Conservation (phyloP, 306 rosid species). For the Hylodesmum podocarpum region DNA sequence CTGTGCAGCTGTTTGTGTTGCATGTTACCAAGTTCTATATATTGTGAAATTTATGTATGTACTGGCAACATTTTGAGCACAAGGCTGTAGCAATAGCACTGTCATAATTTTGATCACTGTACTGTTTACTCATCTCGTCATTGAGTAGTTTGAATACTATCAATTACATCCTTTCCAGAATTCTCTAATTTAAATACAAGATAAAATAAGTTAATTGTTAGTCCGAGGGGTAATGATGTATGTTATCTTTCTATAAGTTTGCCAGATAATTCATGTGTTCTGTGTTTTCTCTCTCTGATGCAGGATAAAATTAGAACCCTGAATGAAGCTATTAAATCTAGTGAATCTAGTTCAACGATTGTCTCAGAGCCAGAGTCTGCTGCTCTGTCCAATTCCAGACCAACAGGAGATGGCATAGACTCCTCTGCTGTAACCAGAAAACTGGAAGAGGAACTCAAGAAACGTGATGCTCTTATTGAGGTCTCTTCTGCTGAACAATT, state of each 20-base stretch:
- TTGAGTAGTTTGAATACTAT: slow-evolving; percentile 17
- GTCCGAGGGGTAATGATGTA: slow-evolving; percentile 3
- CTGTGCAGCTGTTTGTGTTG: slow-evolving; percentile 16
- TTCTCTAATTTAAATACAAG: background rate
- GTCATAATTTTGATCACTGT: background rate
- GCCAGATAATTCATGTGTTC: slow-evolving; percentile 19
- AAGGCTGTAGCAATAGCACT: background rate
- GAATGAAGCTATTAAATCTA: slow-evolving; percentile 52
- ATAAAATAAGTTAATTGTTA: slow-evolving; percentile 13
- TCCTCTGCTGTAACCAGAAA: slow-evolving; percentile 75
- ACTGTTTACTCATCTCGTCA: background rate
- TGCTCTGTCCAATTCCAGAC: slow-evolving; percentile 47
- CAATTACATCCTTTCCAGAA: background rate
- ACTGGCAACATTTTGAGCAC: slow-evolving; percentile 1
- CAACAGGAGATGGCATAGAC: slow-evolving; percentile 61
- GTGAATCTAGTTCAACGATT: slow-evolving; percentile 39
- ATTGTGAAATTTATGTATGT: slow-evolving; percentile 6
- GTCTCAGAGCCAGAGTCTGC: slow-evolving; percentile 52
- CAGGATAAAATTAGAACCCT: slow-evolving; percentile 70
- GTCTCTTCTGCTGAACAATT: slow-evolving; percentile 45
- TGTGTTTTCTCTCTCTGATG: slow-evolving; percentile 27
- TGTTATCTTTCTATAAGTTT: slow-evolving; percentile 5
- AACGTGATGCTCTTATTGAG: slow-evolving; percentile 97
- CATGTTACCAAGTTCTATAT: background rate
- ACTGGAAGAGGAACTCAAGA: slow-evolving; percentile 94